Base-by-base conservation (phyloP, 2,329 filamentous ascomycete genomes). In the Elsinoe ampelina region DNA sequence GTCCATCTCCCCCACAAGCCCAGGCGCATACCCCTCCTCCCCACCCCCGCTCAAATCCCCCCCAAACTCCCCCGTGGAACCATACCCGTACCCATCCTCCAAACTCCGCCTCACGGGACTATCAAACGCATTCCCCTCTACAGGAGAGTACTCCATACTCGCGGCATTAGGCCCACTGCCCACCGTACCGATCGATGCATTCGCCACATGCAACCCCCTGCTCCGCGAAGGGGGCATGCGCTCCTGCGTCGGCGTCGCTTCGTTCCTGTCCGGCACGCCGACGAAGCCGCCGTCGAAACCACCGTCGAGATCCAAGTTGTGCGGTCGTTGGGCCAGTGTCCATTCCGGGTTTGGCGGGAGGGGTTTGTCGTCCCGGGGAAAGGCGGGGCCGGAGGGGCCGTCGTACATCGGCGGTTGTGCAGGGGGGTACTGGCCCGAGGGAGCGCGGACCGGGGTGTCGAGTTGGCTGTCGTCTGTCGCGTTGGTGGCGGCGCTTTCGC, bases 41-140 rank as follows among this genome's bases (percentile, higher is more conserved):
- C 52, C 52, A 7, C 36, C 52, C 5, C 52, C 52, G 19, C 19
- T 20, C n/a, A 52, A 35, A 39, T 52, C 48, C 26, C 26, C 47
- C 7, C 26, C 32, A 38, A 20, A 7, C 30, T 7, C n/a, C 38
- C 48, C 35, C 26, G 32, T 5, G 3, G 22, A 22, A 22, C 22
- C 22, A 52, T 52, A 52, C 13, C 20, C 30, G 17, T 55, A 55
- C 13, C 34, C 52, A n/a, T 43, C 26, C 54, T 48, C 42, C 26
- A 56, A 39, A 38, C 54, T 56, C 30, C 30, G 4, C 39, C 41
- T 45, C 4, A 55, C 52, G n/a, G 54, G 54, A 26, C 7, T 17
- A 22, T 56, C 54, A 38, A 56, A 56, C 54, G 54, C 54, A 22
- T 56, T 56, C 26, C 54, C 54, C n/a, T 56, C 54, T 4, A 56